Evolutionary conservation across 192 early-diverging fungal species (phyloP).

Genomic region (Umbelopsis isabellina): DNA sequence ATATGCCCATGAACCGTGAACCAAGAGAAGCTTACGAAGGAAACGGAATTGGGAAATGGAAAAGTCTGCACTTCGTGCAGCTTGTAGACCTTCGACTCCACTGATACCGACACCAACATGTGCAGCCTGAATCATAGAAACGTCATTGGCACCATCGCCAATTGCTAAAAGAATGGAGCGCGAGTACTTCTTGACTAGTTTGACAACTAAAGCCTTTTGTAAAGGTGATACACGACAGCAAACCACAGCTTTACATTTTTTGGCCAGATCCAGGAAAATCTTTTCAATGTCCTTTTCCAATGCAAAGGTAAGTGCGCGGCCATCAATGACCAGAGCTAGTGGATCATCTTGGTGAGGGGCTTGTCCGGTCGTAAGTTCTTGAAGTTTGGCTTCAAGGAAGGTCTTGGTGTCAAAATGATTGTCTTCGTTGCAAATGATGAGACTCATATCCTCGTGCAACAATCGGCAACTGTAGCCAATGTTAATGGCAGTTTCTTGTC

Average conservation of each 20-base stretch:
- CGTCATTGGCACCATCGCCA: constrained; percentile 99
- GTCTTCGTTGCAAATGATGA: constrained; percentile 91
- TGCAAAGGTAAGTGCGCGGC: constrained; percentile 90
- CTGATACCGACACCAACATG: constrained; percentile 98
- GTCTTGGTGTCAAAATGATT: constrained; percentile 93
- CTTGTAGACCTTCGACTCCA: constrained; percentile 96
- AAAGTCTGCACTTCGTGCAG: constrained; percentile 95
- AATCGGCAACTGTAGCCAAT: constrained; percentile 98
- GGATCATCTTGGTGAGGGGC: constrained; percentile 44
- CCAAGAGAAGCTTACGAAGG: constrained; percentile 91
- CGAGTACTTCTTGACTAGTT: constrained; percentile 92
- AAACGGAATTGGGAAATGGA: constrained; percentile 98
- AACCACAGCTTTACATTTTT: constrained; percentile 92
- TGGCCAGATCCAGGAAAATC: constrained; percentile 87
- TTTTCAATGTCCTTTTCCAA: constrained; percentile 83
- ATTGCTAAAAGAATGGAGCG: constrained; percentile 93
- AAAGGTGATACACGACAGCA: constrained; percentile 98
- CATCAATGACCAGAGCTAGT: constrained; percentile 96
- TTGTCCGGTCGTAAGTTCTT: constrained; percentile 67
- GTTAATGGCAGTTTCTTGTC: constrained; percentile 99
- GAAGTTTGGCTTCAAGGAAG: constrained; percentile 86
- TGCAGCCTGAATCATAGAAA: constrained; percentile 99
- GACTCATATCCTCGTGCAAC: constrained; percentile 93
- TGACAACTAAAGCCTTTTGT: constrained; percentile 98
- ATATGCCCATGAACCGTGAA: constrained; percentile 98